Evolutionary conservation across 2,329 filamentous ascomycete genomes (phyloP).

Genomic region (Parastagonospora avenae): DNA sequence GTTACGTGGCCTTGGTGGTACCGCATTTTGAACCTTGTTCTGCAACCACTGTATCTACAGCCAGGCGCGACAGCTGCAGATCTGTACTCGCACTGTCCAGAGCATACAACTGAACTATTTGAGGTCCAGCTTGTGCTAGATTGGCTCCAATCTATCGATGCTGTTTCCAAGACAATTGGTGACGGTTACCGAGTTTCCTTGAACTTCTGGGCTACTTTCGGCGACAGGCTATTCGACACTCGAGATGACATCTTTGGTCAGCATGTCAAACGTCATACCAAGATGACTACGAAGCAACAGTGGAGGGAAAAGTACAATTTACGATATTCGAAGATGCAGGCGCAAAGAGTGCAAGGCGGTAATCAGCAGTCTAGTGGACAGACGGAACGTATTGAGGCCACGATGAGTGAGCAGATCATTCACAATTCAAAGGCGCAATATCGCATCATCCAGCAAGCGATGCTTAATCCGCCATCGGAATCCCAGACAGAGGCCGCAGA

Average conservation of each 20-base stretch:
- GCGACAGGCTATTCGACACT: slow-evolving; percentile 32
- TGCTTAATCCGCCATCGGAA: not conserved
- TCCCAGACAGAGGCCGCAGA: not conserved
- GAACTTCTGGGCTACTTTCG: slow-evolving; percentile 41
- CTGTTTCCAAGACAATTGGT: slow-evolving; percentile 22
- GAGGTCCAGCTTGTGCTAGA: slow-evolving; percentile 39
- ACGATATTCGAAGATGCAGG: slow-evolving; percentile 19
- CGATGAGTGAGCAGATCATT: slow-evolving; percentile 15
- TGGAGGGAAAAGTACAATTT: slow-evolving; percentile 32
- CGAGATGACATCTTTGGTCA: slow-evolving; percentile 39
- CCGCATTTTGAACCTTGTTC: slow-evolving; percentile 65
- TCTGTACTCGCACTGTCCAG: slow-evolving; percentile 52
- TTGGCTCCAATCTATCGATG: slow-evolving; percentile 36
- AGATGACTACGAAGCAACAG: slow-evolving; percentile 21
- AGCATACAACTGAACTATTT: slow-evolving; percentile 35
- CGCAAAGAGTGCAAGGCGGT: not conserved
- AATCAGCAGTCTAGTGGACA: not conserved
- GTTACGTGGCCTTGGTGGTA: slow-evolving; percentile 66
- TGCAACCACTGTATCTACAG: slow-evolving; percentile 67
- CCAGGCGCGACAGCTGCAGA: slow-evolving; percentile 61
- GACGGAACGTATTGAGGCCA: not conserved
- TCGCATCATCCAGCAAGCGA: slow-evolving; percentile 17
- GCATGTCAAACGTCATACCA: slow-evolving; percentile 32
- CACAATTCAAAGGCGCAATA: slow-evolving; percentile 28
- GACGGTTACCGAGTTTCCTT: slow-evolving; percentile 27